phyloP scores from a whole-genome alignment of 352 stramenopile genomes.

The Pythium monospermum region DNA sequence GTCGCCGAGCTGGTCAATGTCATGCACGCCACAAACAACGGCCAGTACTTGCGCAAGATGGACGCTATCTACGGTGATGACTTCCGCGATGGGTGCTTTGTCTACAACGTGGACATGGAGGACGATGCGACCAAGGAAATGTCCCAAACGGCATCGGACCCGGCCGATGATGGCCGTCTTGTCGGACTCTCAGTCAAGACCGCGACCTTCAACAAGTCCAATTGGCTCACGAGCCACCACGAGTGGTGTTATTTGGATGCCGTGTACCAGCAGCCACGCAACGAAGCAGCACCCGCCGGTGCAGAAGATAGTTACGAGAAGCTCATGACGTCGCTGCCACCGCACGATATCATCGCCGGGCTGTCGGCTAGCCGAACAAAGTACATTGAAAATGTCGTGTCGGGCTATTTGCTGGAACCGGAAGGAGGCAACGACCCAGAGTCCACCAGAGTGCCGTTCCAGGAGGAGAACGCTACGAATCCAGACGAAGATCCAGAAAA shows the following conservation, averaged over 20 bases:
- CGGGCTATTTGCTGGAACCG: slow-evolving; percentile 13
- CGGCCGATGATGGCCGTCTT: slow-evolving; percentile 4
- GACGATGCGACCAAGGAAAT: slow-evolving; percentile 3
- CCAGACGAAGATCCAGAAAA: neutral
- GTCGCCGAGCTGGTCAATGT: slow-evolving; percentile 13
- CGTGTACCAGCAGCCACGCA: slow-evolving; percentile 2
- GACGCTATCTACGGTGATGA: slow-evolving; percentile 15
- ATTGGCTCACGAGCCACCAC: slow-evolving; percentile 18
- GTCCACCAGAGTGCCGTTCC: neutral
- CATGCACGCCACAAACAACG: slow-evolving; percentile 8
- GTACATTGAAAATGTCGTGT: slow-evolving; percentile 16
- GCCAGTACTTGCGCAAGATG: slow-evolving; percentile 19
- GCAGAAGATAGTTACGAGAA: slow-evolving; percentile 22
- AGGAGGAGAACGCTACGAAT: too few relatives aligned
- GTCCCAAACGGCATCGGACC: neutral
- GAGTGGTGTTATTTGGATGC: slow-evolving; percentile 25
- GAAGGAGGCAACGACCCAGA: neutral
- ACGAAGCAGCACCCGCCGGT: neutral
- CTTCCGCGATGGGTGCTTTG: slow-evolving; percentile 14
- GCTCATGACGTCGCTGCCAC: slow-evolving; percentile 18
- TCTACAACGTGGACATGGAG: slow-evolving; percentile 16
- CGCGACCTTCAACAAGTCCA: slow-evolving; percentile 18
- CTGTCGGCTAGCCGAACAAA: slow-evolving; percentile 8
- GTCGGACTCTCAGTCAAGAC: slow-evolving; percentile 23
- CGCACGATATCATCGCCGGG: slow-evolving; percentile 19